Conservation (phyloP, 2,329 filamentous ascomycete species). For the Penicillium griseofulvum region DNA sequence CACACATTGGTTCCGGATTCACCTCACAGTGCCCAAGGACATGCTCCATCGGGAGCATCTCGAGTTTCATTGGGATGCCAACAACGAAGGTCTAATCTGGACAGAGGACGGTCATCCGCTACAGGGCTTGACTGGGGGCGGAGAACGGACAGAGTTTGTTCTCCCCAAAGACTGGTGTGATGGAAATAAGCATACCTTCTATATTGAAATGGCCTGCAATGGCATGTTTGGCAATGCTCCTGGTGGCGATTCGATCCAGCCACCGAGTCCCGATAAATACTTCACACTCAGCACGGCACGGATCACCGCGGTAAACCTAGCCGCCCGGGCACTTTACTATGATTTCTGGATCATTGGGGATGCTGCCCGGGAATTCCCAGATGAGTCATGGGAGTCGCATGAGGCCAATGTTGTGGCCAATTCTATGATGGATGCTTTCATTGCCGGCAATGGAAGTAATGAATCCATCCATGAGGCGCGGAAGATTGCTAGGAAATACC, state of each 20-base stretch:
- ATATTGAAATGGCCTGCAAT: slow-evolving; percentile 98
- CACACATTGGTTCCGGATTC: slow-evolving; percentile 93
- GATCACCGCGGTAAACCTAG: slow-evolving; percentile 83
- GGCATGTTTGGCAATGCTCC: slow-evolving; percentile 95
- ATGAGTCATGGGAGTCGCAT: slow-evolving; percentile 85
- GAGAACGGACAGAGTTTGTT: slow-evolving; percentile 88
- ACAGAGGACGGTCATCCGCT: slow-evolving; percentile 83
- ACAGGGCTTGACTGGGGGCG: slow-evolving; percentile 86
- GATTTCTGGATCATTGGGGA: slow-evolving; percentile 97
- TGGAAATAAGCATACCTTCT: slow-evolving; percentile 82
- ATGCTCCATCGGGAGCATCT: slow-evolving; percentile 74
- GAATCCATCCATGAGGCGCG: slow-evolving; percentile 76
- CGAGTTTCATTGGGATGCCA: slow-evolving; percentile 95
- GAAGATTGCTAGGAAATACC: slow-evolving; percentile 76
- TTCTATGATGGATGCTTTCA: slow-evolving; percentile 85
- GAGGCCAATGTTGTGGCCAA: slow-evolving; percentile 80
- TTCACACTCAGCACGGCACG: slow-evolving; percentile 74
- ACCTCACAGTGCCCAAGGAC: slow-evolving; percentile 71
- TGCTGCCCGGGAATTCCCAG: slow-evolving; percentile 85
- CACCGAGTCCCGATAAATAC: slow-evolving; percentile 79
- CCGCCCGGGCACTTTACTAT: slow-evolving; percentile 77
- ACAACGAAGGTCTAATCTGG: slow-evolving; percentile 95
- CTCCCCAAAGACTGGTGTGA: slow-evolving; percentile 78
- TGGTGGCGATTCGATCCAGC: slow-evolving; percentile 81
- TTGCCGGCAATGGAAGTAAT: slow-evolving; percentile 68